Base-by-base conservation (phyloP, 495 filamentous ascomycete species). In the Penicillium steckii region DNA sequence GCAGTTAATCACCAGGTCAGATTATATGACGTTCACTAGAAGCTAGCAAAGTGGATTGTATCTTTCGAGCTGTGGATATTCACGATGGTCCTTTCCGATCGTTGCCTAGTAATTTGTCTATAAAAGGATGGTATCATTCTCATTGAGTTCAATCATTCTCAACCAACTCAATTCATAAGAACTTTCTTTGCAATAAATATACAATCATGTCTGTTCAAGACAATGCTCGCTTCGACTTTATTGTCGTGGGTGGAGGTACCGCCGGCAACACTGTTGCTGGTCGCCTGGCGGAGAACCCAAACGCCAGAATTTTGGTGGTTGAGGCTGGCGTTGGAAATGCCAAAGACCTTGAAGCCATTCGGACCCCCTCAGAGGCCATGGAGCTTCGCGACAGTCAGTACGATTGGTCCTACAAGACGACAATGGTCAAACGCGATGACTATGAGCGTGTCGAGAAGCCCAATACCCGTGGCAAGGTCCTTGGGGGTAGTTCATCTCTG, bases 401-500 rank as follows among this genome's bases (percentile, higher is more conserved):
- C 53, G 82, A 86, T 66, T 86, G 82, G 82, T 70, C 64, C 1
- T 85, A 83, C 71, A 84, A 86, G 69, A 80, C 80, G 0, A 83
- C 80, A 22, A 78, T 86, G 73, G 75, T 86, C 66, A 75, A 82
- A 46, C 74, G 81, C 6, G 74, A 76, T 13, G 82, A 85, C 49
- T 85, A 85, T 59, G 76, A 76, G 46, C 80, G 82, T 4, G 60
- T 85, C 27, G 82, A 85, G 61, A 85, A 84, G 68, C 82, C 80
- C 32, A 84, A 83, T 51, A 77, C 77, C 19, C 74, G 80, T 13
- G 81, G 81, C 5, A 80, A 79, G 48, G 69, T 70, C 2, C 72
- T 84, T 4, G 81, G 80, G 29, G 81, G 80, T 8, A 76, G 73
- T 10, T 76, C 70, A 3, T 73, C 64, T 22, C 52, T 75, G 49